These are phyloP conservation scores for Nakaseomyces kungkrabaensis DNA, from an alignment of 1,139 yeast genomes.

Conservation along the genomic window DNA sequence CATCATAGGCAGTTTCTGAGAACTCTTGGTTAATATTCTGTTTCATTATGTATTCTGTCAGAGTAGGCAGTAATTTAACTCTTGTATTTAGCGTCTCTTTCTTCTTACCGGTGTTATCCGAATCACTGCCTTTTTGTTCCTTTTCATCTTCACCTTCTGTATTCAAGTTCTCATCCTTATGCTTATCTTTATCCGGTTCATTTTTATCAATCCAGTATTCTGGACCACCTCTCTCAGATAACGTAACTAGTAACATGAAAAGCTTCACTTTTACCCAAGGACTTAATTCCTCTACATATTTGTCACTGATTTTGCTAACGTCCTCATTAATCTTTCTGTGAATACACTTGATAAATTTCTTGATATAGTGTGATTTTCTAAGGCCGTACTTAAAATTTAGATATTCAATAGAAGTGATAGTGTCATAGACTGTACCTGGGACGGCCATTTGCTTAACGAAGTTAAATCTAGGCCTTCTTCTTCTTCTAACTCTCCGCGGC, in stretches of 20 bases:
- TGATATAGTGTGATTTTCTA: conserved; percentile 24
- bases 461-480: conserved; percentile 2
- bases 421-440: conserved; percentile 23
- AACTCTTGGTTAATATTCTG: conserved; percentile 28
- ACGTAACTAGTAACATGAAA: conserved; percentile 25
- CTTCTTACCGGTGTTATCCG: background rate
- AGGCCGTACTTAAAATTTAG: conserved; percentile 27
- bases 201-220: conserved; percentile 29
- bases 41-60: conserved; percentile 27
- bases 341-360: conserved; percentile 26
- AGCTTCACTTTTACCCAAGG: conserved; percentile 28
- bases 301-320: conserved; percentile 22
- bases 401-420: conserved; percentile 26
- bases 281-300: conserved; percentile 14
- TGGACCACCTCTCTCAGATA: conserved; percentile 30
- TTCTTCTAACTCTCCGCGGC: conserved; percentile 3
- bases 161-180: background rate
- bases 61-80: conserved; percentile 13
- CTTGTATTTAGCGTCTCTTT: background rate
- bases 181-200: conserved; percentile 10
- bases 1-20: conserved; percentile 25
- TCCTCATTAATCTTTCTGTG: conserved; percentile 26
- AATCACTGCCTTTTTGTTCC: background rate
- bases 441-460: conserved; percentile 11
- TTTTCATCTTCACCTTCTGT: conserved; percentile 3